Conservation (phyloP, 805 yeast genomes). For the Komagataella kurtzmanii region DNA sequence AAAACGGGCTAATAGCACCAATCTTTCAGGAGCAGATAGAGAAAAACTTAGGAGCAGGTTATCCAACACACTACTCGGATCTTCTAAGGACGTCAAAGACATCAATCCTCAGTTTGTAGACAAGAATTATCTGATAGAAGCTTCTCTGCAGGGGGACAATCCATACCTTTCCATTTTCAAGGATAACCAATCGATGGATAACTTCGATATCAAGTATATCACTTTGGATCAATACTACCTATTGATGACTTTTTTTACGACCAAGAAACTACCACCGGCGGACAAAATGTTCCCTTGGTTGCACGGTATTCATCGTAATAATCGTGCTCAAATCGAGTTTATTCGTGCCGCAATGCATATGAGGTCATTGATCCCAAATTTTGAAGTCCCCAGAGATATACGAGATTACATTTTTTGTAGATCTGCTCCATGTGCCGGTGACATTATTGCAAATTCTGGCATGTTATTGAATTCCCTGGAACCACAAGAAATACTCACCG, state of each 20-base stretch:
- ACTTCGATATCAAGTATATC: not conserved
- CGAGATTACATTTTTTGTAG: constrained; percentile 17
- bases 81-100: not conserved
- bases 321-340: constrained; percentile 40
- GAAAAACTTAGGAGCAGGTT: not conserved
- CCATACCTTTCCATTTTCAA: not conserved
- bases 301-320: constrained; percentile 57
- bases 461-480: constrained; percentile 41
- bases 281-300: constrained; percentile 78
- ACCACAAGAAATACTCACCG: constrained; percentile 37
- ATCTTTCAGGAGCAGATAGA: not conserved
- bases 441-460: constrained; percentile 25
- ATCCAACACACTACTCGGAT: not conserved
- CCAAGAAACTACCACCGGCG: constrained; percentile 40
- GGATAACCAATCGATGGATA: not conserved
- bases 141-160: not conserved
- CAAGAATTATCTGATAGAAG: not conserved
- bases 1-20: not conserved
- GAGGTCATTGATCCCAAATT: constrained; percentile 7
- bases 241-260: not conserved
- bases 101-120: not conserved
- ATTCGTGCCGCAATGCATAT: constrained; percentile 4
- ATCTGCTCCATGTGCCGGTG: constrained; percentile 13
- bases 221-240: not conserved
- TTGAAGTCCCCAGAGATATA: constrained; percentile 10